Evolutionary conservation across 169 alveolate species (phyloP), one percentile per base, ranked within the genome.

Genomic region (Plasmodium berghei): DNA sequence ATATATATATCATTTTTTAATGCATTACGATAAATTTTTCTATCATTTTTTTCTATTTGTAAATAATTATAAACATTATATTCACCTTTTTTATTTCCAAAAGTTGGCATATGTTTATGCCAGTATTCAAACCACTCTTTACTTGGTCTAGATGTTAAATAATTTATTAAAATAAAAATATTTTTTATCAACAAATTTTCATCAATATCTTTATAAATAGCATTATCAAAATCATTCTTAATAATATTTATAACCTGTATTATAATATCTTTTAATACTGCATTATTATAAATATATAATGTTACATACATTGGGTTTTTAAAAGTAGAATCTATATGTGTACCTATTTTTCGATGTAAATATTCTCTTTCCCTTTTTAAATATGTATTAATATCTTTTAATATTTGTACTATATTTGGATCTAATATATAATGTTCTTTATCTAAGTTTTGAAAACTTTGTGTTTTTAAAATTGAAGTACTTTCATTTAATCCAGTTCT

Each of bases 281-380:
- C 61, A 48, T 75, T 75, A 49, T 75, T 75, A 56, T 18, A 75
- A 6, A 75, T 75, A 20, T 75, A 75, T 52, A 75, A 54, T 22
- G 88, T 75, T 45, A 75, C 75, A 75, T 75, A 75, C 88, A 75
- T 75, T 24, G 88, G 88, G 55, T 75, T 75, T 66, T 75, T 75
- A 63, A 62, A 75, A n/a, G 88, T 75, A 0, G 88, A 75, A 49
- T 75, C 88, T 22, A 75, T 54, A n/a, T 75, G 58, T 14, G 24
- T 42, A n/a, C 88, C 88, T n/a, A 75, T 24, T 28, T 75, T 75
- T 55, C 88, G 52, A 63, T 75, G 62, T 56, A 75, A 40, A 49
- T 49, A 75, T 22, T 75, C 88, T 42, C 75, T 75, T 42, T 75
- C 88, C 28, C 88, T 75, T 63, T 40, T 75, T 40, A 75, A 14